These are phyloP conservation scores for Silene latifolia DNA, from an alignment of 148 eudicot genomes.

Conservation along the genomic window DNA sequence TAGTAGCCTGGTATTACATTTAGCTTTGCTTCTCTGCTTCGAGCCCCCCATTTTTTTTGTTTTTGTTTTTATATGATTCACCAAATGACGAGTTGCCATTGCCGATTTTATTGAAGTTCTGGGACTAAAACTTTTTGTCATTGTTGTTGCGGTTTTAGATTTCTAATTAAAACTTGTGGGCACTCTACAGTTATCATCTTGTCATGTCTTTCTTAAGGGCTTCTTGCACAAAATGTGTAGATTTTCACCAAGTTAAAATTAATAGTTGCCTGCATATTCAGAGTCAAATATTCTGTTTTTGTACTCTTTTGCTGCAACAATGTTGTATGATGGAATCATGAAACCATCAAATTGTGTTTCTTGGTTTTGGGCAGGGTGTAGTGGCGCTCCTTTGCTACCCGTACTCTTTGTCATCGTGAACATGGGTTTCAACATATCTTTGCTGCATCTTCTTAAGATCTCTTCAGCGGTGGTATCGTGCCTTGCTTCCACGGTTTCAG, in stretches of 20 bases:
- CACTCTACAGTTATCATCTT: neutral
- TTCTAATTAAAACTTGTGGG: neutral
- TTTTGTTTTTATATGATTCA: neutral
- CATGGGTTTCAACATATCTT: constrained; percentile 87
- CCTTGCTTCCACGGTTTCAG: constrained; percentile 92
- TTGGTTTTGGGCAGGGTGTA: constrained; percentile 58
- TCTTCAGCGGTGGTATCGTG: constrained; percentile 92
- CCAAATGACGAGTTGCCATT: neutral
- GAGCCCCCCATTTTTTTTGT: too few species aligned
- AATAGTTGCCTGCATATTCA: neutral
- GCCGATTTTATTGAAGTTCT: neutral
- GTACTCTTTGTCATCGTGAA: constrained; percentile 78
- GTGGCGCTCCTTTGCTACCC: constrained; percentile 90
- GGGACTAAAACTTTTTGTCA: neutral
- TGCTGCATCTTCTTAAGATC: constrained; percentile 83
- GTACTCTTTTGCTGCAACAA: neutral
- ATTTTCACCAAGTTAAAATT: neutral
- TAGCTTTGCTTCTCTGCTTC: neutral
- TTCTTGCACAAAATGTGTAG: neutral
- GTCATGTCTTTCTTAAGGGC: neutral
- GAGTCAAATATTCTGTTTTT: neutral
- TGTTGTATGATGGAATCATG: neutral
- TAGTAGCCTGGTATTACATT: neutral
- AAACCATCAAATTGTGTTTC: constrained; percentile 8
- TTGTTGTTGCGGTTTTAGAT: neutral